These are phyloP conservation scores for Eucalyptus pauciflora DNA, from an alignment of 345 rosid genomes.

Conservation along the genomic window DNA sequence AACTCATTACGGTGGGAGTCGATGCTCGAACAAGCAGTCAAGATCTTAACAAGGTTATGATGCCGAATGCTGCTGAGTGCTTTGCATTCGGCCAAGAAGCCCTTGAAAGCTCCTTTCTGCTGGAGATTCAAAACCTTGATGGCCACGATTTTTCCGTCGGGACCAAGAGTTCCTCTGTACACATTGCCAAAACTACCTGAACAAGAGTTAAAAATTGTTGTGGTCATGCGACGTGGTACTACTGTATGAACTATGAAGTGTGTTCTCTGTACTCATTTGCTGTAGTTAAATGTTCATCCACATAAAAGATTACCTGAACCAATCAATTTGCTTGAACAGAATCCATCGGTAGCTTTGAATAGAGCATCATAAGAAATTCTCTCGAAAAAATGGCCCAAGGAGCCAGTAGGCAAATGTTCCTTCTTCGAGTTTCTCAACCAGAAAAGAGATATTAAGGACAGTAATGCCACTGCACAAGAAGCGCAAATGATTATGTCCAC, in stretches of 20 bases:
- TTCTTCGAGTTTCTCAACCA: neutral
- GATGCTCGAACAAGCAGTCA: neutral
- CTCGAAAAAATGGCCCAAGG: neutral
- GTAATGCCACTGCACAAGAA: neutral
- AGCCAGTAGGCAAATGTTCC: neutral
- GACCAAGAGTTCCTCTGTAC: neutral
- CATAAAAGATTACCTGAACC: conserved; percentile 4
- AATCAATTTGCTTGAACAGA: neutral
- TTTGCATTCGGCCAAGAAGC: conserved; percentile 3
- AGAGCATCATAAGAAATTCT: neutral
- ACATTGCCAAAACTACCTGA: conserved; percentile 8
- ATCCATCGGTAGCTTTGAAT: conserved; percentile 5
- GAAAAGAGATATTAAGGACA: neutral
- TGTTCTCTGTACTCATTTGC: neutral
- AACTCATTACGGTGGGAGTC: conserved; percentile 1
- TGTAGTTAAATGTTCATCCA: neutral
- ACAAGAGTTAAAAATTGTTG: neutral
- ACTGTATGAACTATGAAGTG: neutral
- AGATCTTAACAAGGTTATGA: conserved; percentile 1
- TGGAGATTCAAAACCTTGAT: conserved; percentile 1
- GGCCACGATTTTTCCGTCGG: neutral
- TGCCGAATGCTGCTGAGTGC: conserved; percentile 1
- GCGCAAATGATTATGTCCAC: neutral
- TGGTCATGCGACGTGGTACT: neutral
- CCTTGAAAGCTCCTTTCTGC: conserved; percentile 5